Evolutionary conservation across 192 early-diverging fungal species (phyloP).

Genomic region (Diversispora eburnea): DNA sequence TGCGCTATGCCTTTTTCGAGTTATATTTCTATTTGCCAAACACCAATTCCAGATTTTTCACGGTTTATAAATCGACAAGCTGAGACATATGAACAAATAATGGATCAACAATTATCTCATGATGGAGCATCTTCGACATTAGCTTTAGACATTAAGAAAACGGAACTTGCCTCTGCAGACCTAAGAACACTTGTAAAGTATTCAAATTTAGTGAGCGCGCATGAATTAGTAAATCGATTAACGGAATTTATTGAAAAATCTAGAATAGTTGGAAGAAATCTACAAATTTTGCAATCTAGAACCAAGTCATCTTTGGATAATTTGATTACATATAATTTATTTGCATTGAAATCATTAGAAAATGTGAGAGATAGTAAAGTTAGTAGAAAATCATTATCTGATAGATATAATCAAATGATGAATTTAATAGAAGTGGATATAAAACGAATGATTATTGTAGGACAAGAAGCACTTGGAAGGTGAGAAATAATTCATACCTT

Average conservation of each 20-base stretch:
- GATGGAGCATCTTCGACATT: constrained; percentile 28
- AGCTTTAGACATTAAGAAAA: constrained; percentile 44
- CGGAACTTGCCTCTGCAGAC: constrained; percentile 49
- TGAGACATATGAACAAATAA: constrained; percentile 39
- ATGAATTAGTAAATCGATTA: constrained; percentile 38
- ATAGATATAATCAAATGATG: constrained; percentile 36
- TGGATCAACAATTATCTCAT: constrained; percentile 31
- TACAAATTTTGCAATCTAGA: constrained; percentile 47
- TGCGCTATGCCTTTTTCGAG: neutral
- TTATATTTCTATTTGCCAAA: constrained; percentile 9
- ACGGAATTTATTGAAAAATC: constrained; percentile 40
- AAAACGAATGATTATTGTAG: constrained; percentile 8
- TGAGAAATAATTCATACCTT: constrained; percentile 18
- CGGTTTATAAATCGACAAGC: constrained; percentile 47
- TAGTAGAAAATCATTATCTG: constrained; percentile 32
- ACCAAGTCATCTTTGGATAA: constrained; percentile 51
- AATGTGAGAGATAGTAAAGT: constrained; percentile 33
- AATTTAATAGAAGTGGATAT: constrained; percentile 3
- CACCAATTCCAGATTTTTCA: constrained; percentile 46
- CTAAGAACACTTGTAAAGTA: constrained; percentile 48
- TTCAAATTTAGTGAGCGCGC: constrained; percentile 35
- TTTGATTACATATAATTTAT: constrained; percentile 49
- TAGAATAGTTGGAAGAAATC: constrained; percentile 36
- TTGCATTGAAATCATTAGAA: constrained; percentile 35
- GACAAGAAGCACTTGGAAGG: constrained; percentile 31